Percentiles rank a stretch among this genome's conserved stretches.
phyloP scores from a whole-genome alignment of 1,284 basidiomycete species.

The Cystobasidium pallidum region DNA sequence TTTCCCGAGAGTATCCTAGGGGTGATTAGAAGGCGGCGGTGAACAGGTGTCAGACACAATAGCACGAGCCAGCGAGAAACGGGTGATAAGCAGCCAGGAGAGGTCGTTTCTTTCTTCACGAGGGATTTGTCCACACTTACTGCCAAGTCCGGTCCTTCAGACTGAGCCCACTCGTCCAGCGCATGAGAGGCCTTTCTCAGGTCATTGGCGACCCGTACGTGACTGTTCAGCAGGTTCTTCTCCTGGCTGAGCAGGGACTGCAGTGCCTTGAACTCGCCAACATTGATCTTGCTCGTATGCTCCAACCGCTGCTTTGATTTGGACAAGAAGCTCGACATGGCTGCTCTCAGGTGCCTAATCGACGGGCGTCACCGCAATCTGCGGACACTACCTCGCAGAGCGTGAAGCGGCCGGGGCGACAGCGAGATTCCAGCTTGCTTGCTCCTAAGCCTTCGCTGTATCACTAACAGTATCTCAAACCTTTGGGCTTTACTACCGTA shows the following conservation, averaged over 20 bases:
- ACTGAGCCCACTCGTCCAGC: constrained; percentile 52
- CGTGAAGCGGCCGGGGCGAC: not conserved
- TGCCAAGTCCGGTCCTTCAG: constrained; percentile 53
- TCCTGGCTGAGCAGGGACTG: constrained; percentile 51
- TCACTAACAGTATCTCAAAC: not conserved
- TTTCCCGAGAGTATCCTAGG: constrained; percentile 52
- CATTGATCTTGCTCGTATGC: constrained; percentile 48
- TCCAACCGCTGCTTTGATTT: constrained; percentile 44
- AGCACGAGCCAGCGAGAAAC: not conserved
- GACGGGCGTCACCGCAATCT: constrained; percentile 12
- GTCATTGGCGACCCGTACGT: constrained; percentile 48
- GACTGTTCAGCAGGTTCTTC: constrained; percentile 46
- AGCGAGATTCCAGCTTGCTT: not conserved
- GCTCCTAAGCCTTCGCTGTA: not conserved
- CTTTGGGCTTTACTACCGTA: not conserved
- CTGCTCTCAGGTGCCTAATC: not conserved
- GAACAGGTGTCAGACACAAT: not conserved
- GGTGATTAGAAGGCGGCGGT: not conserved
- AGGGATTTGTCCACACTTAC: constrained; percentile 39
- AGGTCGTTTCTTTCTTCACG: too few relatives aligned
- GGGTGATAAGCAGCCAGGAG: not conserved
- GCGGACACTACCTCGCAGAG: not conserved
- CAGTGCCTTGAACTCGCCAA: constrained; percentile 50
- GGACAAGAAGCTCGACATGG: constrained; percentile 44
- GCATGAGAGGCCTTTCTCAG: constrained; percentile 49